A percentile compares a stretch with the other conserved stretches of the same genome.
phyloP scores from a whole-genome alignment of 179 eudicot species.

The Drosera spatulata region DNA sequence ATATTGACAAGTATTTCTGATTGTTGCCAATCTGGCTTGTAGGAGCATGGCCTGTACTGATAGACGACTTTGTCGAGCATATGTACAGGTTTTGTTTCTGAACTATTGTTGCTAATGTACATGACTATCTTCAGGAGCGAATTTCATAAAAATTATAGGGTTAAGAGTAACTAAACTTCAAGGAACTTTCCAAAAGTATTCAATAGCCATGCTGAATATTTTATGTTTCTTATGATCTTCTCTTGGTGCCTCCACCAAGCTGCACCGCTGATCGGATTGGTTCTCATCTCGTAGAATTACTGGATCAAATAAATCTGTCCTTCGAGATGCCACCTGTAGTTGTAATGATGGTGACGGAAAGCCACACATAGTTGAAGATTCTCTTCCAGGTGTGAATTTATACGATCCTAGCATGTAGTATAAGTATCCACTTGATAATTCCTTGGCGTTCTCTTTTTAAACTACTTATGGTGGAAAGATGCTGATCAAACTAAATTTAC shows the following conservation, averaged over 20 bases:
- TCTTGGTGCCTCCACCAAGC: neutral
- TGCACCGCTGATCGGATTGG: neutral
- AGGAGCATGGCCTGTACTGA: constrained; percentile 95
- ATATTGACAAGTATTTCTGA: neutral
- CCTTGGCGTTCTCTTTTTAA: too few species aligned
- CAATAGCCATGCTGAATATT: too few species aligned
- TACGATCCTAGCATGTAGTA: neutral
- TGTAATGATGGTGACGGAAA: constrained; percentile 42
- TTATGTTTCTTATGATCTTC: too few species aligned
- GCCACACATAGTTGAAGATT: constrained; percentile 23
- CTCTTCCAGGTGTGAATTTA: constrained; percentile 41
- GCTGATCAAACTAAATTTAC: too few species aligned
- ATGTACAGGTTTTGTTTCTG: constrained; percentile 71
- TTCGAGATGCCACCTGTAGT: constrained; percentile 28
- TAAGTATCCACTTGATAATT: too few species aligned
- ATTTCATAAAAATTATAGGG: too few species aligned
- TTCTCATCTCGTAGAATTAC: constrained; percentile 32
- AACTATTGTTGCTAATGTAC: neutral
- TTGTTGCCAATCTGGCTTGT: constrained; percentile 8
- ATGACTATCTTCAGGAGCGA: too few species aligned
- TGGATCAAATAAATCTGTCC: constrained; percentile 28
- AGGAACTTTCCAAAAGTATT: too few species aligned
- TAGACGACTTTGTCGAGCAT: constrained; percentile 94
- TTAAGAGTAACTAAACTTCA: too few species aligned
- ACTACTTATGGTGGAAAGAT: too few species aligned